Evolutionary conservation across 257 asterid genomes (phyloP), one percentile per base, ranked within the genome.

Genomic region (Thymus mandschuricus): DNA sequence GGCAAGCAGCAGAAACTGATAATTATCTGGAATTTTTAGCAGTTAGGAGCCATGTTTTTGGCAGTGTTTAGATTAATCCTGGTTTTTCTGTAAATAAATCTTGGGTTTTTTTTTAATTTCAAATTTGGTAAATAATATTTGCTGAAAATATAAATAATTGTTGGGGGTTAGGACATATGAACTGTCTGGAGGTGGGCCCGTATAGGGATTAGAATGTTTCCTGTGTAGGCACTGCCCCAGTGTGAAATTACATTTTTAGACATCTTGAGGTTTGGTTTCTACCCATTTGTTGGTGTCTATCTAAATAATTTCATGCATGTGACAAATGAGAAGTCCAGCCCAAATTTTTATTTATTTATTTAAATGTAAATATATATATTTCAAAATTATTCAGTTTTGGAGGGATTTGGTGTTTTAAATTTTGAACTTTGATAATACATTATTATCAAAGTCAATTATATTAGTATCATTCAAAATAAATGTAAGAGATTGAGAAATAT

Each of bases 141-240:
- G 40, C 54, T 64, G 65, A 6, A 56, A 65, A 46, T 64, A 44
- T 45, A 35, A 55, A 64, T 73, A 73, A 64, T 56, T 65, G 71
- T 43, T 44, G 68, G 75, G 67, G 58, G 11, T 52, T 52, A 15
- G 6, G 30, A 21, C 58, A 46, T 45, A 21, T 9, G 54, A 64
- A 55, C 61, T 43, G 77, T 64, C 21, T 64, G 77, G 55, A 66
- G 67, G 66, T 33, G 76, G 72, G 31, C 67, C 78, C 45, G 31
- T 2, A 41, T 15, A n/a, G 41, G 34, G 77, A 54, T 7, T 54
- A 52, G 66, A 73, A 65, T 73, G 78, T 65, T 48, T 73, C 61
- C 60, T 45, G 50, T 10, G 60, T 64, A 64, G 41, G 60, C 59
- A 33, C 12, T 30, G 33, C 13, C 66, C 65, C 40, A n/a, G 1